phyloP scores from a whole-genome alignment of 192 early-diverging fungal species.

The Gryganskiella cystojenkinii region DNA sequence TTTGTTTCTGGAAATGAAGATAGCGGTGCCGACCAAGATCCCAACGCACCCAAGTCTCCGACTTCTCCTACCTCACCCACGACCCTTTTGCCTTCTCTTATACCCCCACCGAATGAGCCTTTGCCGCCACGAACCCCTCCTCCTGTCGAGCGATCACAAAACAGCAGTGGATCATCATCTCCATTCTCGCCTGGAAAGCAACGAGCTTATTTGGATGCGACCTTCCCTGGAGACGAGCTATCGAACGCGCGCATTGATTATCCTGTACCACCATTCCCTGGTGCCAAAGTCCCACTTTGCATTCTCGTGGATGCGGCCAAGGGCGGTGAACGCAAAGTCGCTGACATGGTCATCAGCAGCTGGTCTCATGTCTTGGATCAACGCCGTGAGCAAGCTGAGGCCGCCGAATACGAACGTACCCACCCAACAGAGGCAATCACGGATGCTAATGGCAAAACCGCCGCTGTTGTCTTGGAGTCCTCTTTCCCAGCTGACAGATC shows the following conservation, averaged over 20 bases:
- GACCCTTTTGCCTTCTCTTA: too few relatives aligned
- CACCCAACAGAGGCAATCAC: too few relatives aligned
- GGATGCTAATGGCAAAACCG: too few relatives aligned
- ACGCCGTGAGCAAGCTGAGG: slow-evolving; percentile 7
- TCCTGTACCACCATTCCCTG: slow-evolving; percentile 32
- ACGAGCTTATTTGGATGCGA: not conserved
- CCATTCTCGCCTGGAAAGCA: not conserved
- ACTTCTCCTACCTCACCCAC: not conserved
- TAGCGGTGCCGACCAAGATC: slow-evolving; percentile 10
- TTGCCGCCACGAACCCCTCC: too few relatives aligned
- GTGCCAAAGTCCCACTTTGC: slow-evolving; percentile 37
- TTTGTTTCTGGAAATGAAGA: slow-evolving; percentile 36
- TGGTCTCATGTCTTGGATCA: slow-evolving; percentile 23
- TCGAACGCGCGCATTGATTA: slow-evolving; percentile 17
- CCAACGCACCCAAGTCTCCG: not conserved
- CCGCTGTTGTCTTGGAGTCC: too few relatives aligned
- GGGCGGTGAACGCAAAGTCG: slow-evolving; percentile 12
- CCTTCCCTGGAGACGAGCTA: not conserved
- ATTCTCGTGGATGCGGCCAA: slow-evolving; percentile 16
- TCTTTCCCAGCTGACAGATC: not conserved
- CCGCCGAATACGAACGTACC: slow-evolving; percentile 7
- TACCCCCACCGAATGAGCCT: too few relatives aligned
- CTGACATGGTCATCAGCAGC: slow-evolving; percentile 29
- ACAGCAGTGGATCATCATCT: too few relatives aligned
- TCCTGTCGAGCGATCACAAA: too few relatives aligned